Evolutionary conservation across 2,329 filamentous ascomycete genomes (phyloP).

Genomic region (Trichothecium sympodiale): DNA sequence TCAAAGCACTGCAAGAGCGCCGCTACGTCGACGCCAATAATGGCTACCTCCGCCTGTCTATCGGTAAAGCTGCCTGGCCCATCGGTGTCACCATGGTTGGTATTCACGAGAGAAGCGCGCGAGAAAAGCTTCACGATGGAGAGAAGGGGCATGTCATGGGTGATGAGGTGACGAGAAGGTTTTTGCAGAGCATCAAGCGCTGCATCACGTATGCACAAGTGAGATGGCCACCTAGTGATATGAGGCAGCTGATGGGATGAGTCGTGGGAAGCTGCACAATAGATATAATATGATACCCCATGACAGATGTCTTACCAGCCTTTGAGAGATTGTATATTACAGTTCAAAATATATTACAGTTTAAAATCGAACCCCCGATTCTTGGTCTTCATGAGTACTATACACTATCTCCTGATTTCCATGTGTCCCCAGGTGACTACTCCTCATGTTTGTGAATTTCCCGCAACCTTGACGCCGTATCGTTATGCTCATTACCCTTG

Average conservation of each 20-base stretch:
- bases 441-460: no score
- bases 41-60: constrained; percentile 83
- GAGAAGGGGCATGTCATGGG: constrained; percentile 92
- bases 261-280: background rate
- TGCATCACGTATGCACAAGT: constrained; percentile 95
- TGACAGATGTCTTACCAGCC: background rate
- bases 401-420: no score
- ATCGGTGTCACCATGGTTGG: constrained; percentile 99
- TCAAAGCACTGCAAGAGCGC: constrained; percentile 77
- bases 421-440: no score
- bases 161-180: constrained; percentile 91
- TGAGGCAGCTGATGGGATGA: constrained; percentile 83
- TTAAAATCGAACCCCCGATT: no score
- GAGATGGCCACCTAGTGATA: constrained; percentile 87
- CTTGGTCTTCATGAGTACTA: no score
- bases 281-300: no score
- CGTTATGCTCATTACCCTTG: no score
- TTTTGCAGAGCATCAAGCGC: constrained; percentile 93
- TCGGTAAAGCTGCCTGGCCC: constrained; percentile 95
- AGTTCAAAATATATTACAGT: no score
- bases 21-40: constrained; percentile 96
- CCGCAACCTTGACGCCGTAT: no score
- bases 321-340: no score
- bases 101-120: constrained; percentile 91
- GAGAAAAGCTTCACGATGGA: constrained; percentile 87